Base-by-base conservation (phyloP, 805 yeast species). In the Wickerhamomyces kurtzmanii region DNA sequence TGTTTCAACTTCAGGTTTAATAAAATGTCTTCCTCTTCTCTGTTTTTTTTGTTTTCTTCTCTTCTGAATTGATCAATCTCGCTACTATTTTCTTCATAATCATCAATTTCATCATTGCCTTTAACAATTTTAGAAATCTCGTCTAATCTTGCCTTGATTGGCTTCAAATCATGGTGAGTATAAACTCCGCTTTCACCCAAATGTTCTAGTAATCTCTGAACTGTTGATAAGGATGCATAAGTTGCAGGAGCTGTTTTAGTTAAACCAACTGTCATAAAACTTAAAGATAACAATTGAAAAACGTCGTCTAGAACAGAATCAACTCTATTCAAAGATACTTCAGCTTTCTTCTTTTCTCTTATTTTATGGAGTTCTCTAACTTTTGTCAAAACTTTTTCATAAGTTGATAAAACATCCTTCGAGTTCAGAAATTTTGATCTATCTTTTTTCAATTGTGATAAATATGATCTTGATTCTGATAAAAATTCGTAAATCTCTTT, bases 161-260 rank as follows among this genome's bases (percentile, higher is more conserved):
- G 94, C 34, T 63, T 59, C 38, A 86, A 65, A 51, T 91, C 98
- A 41, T 80, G 82, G 31, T 71, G 73, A 1, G 96, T 86, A 53
- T 76, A 89, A 13, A 83, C 84, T 31, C 75, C 75, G 27, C 83
- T 71, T 48, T 83, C 95, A 38, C 73, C 70, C 36, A 89, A 59
- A 55, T 89, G 97, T 38, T 74, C 82, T 40, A 91, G 62, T 32
- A 91, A 59, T 40, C 91, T 74, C 54, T 78, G 79, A 13, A 91
- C 94, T 0, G 97, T 85, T 23, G 86, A 67, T 23, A 89, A 58
- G 4, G 94, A 82, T 5, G 94, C 89, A 55, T 82, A 91, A 1
- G 95, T 83, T 5, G 96, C 95, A 1, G 97, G 95, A 1, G 96
- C 94, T 20, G 85, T 70, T 41, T 85, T 78, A 26, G 81, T 80